Evolutionary conservation across 768 basidiomycete species (phyloP), one percentile per base, ranked within the genome.

Genomic region (Kwoniella bestiolae): DNA sequence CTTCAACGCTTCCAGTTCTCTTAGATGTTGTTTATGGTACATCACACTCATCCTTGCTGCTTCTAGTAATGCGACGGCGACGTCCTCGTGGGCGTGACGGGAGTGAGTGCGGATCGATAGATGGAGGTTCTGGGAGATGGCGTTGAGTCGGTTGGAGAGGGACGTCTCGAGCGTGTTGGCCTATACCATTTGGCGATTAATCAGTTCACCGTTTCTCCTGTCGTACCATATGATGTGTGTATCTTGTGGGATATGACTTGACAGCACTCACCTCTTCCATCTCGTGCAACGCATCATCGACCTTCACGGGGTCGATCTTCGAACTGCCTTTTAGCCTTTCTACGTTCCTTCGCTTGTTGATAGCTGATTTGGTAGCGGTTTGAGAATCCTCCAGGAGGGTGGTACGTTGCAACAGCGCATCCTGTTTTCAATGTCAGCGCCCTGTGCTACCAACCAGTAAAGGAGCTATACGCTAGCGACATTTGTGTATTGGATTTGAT

Each of bases 311-410:
- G 32, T 81, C 87, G 64, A 95, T 97, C 68, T 88, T 79, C 5
- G 76, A 77, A 51, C 76, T 78, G 2, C 78, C 80, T 50, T 80
- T 81, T 29, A 82, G 65, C 21, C 80, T 63, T 57, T 82, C 96
- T 59, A 98, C 93, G 57, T 91, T 89, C 31, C 94, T 84, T 38
- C 94, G 87, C 80, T 97, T 97, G 23, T 90, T 91, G 70, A 98
- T 96, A 9, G 92, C 90, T 11, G 88, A 87, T 79, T 97, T 98
- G 25, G 92, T 92, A 2, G 95, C 94, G 8, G 88, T 85, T 67
- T 96, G 94, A 64, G 94, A 92, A 80, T 98, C 96, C 76, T 98
- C 95, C 66, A 97, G 83, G 9, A 96, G 92, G 7, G 87, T 87
- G 0, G 92, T 91, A 9, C 96, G 89, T 84, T 94, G 92, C 58